Evolutionary conservation across 306 rosid species (phyloP), one percentile per base, ranked within the genome.

Genomic region (cucumber (Cucumis sativus)): DNA sequence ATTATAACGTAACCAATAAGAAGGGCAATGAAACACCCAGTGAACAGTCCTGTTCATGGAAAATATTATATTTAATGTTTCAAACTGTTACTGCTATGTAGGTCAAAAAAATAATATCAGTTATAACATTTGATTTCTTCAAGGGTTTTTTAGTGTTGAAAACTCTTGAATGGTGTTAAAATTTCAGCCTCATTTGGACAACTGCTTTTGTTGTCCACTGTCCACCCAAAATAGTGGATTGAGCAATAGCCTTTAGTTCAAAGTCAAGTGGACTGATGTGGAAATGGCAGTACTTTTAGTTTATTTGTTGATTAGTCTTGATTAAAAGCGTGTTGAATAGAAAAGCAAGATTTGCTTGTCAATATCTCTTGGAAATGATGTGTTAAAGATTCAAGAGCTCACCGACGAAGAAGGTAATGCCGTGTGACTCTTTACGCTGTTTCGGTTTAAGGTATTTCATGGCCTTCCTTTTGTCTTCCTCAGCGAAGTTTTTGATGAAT

Each of bases 381-480:
- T 60, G 15, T 51, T 49, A 51, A 71, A 79, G 30, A 74, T 72
- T 17, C 33, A 71, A 79, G 33, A 75, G 79, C 97, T 88, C 68
- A 92, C 99, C 99, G 79, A 91, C 92, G 84, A 92, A 92, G 88
- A 96, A 92, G 40, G 99, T 88, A 58, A 87, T 89, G 28, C 92
- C 75, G 80, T 96, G 99, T 57, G 98, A 92, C 79, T 92, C 98
- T 84, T 89, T 86, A 5, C 80, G 84, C 74, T 89, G 97, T 25
- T 76, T 89, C 6, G 99, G 99, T 83, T 86, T 92, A 59, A 96
- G 98, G 86, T 91, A 96, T 72, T 92, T 96, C 96, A 96, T 89
- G 88, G 97, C 99, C 86, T 96, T 96, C 62, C 97, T 84, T 64
- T 91, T 47, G 83, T 96, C 85, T 73, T 92, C 97, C 63, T 85